A percentile compares a stretch with the other conserved stretches of the same genome.
Evolutionary conservation across 306 rosid species (phyloP).

Genomic region (Acmispon strigosus): DNA sequence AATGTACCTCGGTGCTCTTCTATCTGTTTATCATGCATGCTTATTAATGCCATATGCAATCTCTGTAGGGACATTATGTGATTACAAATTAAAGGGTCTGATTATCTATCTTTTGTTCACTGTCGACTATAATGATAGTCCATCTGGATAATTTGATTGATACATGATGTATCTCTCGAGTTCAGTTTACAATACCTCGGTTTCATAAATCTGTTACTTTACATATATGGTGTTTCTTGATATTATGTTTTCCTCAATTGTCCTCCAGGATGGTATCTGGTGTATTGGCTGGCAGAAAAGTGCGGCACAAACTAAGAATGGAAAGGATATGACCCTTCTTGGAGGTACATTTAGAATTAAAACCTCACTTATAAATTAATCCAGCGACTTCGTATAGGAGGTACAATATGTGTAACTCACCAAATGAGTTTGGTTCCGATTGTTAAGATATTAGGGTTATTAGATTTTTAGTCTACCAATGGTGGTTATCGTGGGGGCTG

Average conservation of each 20-base stretch:
- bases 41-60: not conserved
- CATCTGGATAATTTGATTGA: not conserved
- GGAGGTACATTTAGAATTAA: slow-evolving; percentile 51
- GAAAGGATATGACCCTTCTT: slow-evolving; percentile 58
- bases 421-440: not conserved
- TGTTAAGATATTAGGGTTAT: not conserved
- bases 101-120: not conserved
- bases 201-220: not conserved
- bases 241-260: slow-evolving; percentile 15
- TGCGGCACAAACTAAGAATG: slow-evolving; percentile 42
- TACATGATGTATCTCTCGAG: not conserved
- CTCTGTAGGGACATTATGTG: not conserved
- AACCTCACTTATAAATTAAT: not conserved
- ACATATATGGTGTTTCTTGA: not conserved
- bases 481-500: no score
- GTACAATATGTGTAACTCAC: not conserved
- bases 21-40: slow-evolving; percentile 1
- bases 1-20: not conserved
- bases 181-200: not conserved
- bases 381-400: not conserved
- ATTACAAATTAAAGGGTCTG: not conserved
- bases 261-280: slow-evolving; percentile 36
- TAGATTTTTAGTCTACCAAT: not conserved
- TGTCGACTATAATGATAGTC: slow-evolving; percentile 7
- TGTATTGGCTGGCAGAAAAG: slow-evolving; percentile 70